A percentile compares a stretch with the other conserved stretches of the same genome.
These are phyloP conservation scores for Ophiostoma quercus DNA, from an alignment of 2,329 filamentous ascomycete genomes.

Conservation along the genomic window DNA sequence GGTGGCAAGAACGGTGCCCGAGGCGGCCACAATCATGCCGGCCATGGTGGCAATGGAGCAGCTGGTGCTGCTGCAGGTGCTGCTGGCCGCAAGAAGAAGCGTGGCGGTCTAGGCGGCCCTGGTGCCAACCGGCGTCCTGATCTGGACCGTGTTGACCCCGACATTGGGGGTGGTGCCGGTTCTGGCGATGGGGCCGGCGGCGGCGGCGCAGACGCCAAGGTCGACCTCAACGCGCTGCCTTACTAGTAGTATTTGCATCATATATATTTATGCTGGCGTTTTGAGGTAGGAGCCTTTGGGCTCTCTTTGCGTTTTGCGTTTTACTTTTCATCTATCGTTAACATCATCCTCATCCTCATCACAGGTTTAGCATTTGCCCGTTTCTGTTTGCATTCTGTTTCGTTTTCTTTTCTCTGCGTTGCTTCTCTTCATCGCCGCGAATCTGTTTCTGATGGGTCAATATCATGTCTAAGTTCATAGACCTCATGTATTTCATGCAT, in stretches of 20 bases:
- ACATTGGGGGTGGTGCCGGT: conserved; percentile 26
- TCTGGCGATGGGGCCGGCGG: conserved; percentile 23
- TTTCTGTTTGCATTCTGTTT: conserved; percentile 8
- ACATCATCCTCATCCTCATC: not conserved
- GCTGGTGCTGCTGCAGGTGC: conserved; percentile 5
- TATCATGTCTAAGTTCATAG: not conserved
- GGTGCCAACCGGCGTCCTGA: conserved; percentile 24
- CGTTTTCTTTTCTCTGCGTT: conserved; percentile 2
- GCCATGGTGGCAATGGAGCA: not conserved
- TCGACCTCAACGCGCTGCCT: conserved; percentile 28
- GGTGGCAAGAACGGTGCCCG: conserved; percentile 9
- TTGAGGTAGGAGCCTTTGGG: not conserved
- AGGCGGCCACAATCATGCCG: conserved; percentile 14
- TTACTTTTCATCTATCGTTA: not conserved
- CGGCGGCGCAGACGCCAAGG: conserved; percentile 24
- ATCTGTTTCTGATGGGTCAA: not conserved
- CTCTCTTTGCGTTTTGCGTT: not conserved
- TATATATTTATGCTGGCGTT: not conserved
- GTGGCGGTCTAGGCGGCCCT: conserved; percentile 22
- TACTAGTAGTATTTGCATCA: conserved; percentile 17
- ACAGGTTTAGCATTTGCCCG: conserved; percentile 1
- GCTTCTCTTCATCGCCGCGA: not conserved
- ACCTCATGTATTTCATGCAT: not conserved
- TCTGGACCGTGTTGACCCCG: conserved; percentile 28
- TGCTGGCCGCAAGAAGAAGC: conserved; percentile 28